These are phyloP conservation scores for Pisolithus sp. DNA, from an alignment of 768 basidiomycete species.

Conservation along the genomic window DNA sequence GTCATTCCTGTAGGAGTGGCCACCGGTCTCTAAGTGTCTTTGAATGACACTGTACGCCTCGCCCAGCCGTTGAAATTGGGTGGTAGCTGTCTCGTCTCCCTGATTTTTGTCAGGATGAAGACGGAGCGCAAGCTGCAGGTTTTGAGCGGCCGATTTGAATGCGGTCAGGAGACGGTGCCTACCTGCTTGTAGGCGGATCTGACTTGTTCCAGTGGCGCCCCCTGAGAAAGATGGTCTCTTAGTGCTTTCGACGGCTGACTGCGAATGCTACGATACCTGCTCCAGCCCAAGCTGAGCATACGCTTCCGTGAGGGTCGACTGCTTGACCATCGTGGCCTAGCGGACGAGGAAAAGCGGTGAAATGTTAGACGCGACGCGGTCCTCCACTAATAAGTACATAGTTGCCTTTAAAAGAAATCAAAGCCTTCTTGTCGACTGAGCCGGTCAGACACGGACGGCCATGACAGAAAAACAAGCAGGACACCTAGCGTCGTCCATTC, in stretches of 20 bases:
- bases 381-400: neutral
- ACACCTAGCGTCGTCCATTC: constrained; percentile 18
- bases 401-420: neutral
- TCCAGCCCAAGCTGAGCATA: constrained; percentile 46
- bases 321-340: constrained; percentile 29
- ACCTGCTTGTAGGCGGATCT: constrained; percentile 69
- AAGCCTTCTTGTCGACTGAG: neutral
- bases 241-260: neutral
- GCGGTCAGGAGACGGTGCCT: constrained; percentile 6
- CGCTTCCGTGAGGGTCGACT: constrained; percentile 31
- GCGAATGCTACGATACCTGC: constrained; percentile 31
- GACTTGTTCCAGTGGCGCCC: constrained; percentile 54
- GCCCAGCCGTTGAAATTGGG: constrained; percentile 61
- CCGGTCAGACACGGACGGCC: neutral
- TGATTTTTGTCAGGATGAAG: constrained; percentile 79
- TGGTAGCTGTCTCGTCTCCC: constrained; percentile 56
- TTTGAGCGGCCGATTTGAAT: constrained; percentile 1
- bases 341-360: constrained; percentile 8
- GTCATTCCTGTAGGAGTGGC: constrained; percentile 29
- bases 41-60: constrained; percentile 61
- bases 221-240: constrained; percentile 33
- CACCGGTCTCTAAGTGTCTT: constrained; percentile 42
- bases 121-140: constrained; percentile 48
- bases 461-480: neutral
- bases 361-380: constrained; percentile 24